These are phyloP conservation scores for Yarrowia galli DNA, from an alignment of 1,139 yeast genomes.

Conservation along the genomic window DNA sequence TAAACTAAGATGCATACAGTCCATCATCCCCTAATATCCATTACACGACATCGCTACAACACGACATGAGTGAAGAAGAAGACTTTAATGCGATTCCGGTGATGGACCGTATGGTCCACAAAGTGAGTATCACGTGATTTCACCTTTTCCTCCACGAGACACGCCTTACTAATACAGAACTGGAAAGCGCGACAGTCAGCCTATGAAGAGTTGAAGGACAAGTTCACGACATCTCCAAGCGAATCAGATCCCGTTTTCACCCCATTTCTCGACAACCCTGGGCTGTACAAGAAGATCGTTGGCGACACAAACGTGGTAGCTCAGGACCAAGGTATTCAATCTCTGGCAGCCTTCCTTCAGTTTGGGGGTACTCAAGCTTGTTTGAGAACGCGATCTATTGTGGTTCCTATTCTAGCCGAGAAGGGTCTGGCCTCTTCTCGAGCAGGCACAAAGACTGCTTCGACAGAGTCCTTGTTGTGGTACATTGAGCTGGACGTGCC, in stretches of 20 bases:
- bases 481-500: constrained; percentile 73
- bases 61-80: constrained; percentile 57
- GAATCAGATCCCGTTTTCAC: constrained; percentile 64
- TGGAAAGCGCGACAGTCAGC: constrained; percentile 92
- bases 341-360: constrained; percentile 64
- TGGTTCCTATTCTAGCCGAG: constrained; percentile 72
- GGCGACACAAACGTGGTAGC: constrained; percentile 90
- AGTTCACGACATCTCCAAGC: constrained; percentile 62
- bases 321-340: constrained; percentile 77
- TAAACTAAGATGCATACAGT: constrained; percentile 19
- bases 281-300: constrained; percentile 62
- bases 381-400: constrained; percentile 52
- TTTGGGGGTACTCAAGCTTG: constrained; percentile 61
- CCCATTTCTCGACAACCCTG: constrained; percentile 59
- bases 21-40: constrained; percentile 6
- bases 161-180: constrained; percentile 47
- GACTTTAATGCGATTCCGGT: constrained; percentile 71
- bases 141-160: too few species aligned
- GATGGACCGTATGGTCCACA: constrained; percentile 70
- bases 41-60: constrained; percentile 10
- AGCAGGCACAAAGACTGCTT: constrained; percentile 71
- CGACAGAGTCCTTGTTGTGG: constrained; percentile 67
- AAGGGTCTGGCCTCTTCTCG: constrained; percentile 81
- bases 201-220: constrained; percentile 68
- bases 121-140: constrained; percentile 51